Evolutionary conservation across 306 rosid genomes (phyloP), one percentile per base, ranked within the genome.

Genomic region (Morella rubra): DNA sequence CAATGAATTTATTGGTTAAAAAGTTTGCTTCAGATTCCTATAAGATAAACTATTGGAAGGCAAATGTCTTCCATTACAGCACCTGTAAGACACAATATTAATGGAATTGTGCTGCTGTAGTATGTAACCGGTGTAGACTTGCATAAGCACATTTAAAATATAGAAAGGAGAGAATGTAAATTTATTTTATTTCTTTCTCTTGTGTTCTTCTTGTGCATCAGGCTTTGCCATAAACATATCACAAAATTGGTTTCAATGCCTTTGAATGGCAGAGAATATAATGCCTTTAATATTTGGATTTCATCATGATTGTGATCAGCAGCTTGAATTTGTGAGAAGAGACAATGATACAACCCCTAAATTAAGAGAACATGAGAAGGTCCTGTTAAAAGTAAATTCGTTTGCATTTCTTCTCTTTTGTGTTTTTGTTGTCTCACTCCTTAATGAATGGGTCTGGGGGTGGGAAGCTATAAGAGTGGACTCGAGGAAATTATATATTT

Each of bases 301-400:
- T 18, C 3, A 9, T 46, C 49, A 61, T 27, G 65, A 46, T 19
- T 47, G 72, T 61, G 47, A 47, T 44, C 72, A 69, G 1, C 13
- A 5, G 42, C 41, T 55, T 45, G 37, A 62, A 13, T 46, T 42
- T 32, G 16, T 46, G 7, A 44, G n/a, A 44, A 15, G 46, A 44
- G 52, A 45, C 59, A 46, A 15, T 46, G 44, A 45, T 61, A 47
- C 61, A 13, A 20, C 61, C 19, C 49, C 37, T 45, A 24, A 74
- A 47, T 68, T 42, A 62, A 49, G 78, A 20, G 71, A 45, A 19
- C 56, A 49, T n/a, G 19, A 46, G 44, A 13, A n/a, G n/a, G n/a
- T 49, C 47, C 19, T 47, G 14, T 47, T 24, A 11, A 74, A 46
- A 37, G 71, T 46, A 74, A 22, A 58, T 24, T 74, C 45, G 45